Percentiles rank a stretch among this genome's conserved stretches.
Conservation (phyloP, 139 green algal species). For the Chloropicon primus region DNA sequence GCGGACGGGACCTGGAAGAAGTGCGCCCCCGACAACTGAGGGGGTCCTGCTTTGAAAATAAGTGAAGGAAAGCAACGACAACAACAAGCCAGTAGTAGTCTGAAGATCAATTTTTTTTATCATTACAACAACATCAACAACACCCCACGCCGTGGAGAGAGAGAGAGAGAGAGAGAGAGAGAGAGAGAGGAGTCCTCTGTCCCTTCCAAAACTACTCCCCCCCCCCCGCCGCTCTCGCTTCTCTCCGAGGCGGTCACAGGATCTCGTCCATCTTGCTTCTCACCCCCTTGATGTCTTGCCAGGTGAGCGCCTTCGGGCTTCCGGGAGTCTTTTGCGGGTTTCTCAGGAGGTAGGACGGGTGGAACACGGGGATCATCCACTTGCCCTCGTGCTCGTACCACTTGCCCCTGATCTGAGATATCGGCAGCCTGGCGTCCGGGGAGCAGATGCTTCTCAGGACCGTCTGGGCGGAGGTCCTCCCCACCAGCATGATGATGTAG, state of each 20-base stretch:
- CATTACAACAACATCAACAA: no score
- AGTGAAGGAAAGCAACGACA: no score
- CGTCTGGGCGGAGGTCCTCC: neutral
- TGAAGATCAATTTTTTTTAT: no score
- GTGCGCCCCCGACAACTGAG: neutral
- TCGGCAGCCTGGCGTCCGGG: neutral
- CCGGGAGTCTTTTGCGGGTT: neutral
- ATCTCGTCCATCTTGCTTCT: neutral
- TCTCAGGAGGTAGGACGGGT: slow-evolving; percentile 7
- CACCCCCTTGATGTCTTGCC: neutral
- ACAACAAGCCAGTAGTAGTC: no score
- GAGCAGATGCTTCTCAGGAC: neutral
- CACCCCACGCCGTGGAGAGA: no score
- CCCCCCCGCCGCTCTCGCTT: neutral
- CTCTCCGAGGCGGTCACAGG: neutral
- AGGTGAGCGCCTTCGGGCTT: neutral
- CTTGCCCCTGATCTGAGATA: slow-evolving; percentile 4
- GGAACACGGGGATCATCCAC: slow-evolving; percentile 2
- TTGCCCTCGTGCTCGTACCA: slow-evolving; percentile 7
- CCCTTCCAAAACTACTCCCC: neutral
- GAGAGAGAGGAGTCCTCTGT: neutral
- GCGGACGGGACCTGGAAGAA: neutral
- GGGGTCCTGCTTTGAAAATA: no score
- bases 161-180: no score
- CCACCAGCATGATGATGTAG: neutral